These are phyloP conservation scores for Raffaelea deltoideospora DNA, from an alignment of 2,329 filamentous ascomycete species.

Conservation along the genomic window DNA sequence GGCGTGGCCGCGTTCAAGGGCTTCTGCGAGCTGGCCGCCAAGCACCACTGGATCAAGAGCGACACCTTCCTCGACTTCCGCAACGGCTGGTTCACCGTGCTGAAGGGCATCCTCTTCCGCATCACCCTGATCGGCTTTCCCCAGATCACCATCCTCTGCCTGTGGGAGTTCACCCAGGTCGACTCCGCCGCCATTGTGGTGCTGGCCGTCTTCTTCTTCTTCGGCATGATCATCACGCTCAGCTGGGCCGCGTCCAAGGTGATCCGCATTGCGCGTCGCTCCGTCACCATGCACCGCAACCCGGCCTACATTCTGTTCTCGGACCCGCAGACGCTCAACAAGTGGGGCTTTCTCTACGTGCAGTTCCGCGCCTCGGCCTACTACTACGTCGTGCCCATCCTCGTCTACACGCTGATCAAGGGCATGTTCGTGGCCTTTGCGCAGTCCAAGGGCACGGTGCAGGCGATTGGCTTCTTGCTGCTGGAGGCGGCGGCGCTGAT, in stretches of 20 bases:
- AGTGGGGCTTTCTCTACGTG: slow-evolving; percentile 85
- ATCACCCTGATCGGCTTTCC: slow-evolving; percentile 72
- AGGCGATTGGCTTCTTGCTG: slow-evolving; percentile 62
- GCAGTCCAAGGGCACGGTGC: slow-evolving; percentile 49
- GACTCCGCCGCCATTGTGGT: slow-evolving; percentile 70
- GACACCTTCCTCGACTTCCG: slow-evolving; percentile 67
- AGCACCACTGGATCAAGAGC: slow-evolving; percentile 56
- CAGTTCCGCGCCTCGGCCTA: slow-evolving; percentile 80
- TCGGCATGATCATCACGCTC: slow-evolving; percentile 58
- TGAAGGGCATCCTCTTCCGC: slow-evolving; percentile 77
- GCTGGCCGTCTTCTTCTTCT: slow-evolving; percentile 64
- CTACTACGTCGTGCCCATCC: slow-evolving; percentile 67
- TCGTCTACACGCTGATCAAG: slow-evolving; percentile 62
- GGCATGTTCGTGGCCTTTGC: slow-evolving; percentile 67
- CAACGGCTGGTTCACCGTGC: slow-evolving; percentile 70
- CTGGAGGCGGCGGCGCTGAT: slow-evolving; percentile 62
- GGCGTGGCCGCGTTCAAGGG: slow-evolving; percentile 62
- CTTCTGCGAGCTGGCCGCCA: slow-evolving; percentile 55
- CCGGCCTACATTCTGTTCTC: slow-evolving; percentile 84
- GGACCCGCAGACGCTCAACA: slow-evolving; percentile 70
- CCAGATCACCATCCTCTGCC: slow-evolving; percentile 67
- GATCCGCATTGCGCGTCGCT: slow-evolving; percentile 64
- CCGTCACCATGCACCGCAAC: slow-evolving; percentile 76
- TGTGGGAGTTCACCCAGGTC: slow-evolving; percentile 68
- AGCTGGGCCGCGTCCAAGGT: slow-evolving; percentile 72